phyloP scores from a whole-genome alignment of 2,329 filamentous ascomycete genomes.

The Paramyrothecium roridum region DNA sequence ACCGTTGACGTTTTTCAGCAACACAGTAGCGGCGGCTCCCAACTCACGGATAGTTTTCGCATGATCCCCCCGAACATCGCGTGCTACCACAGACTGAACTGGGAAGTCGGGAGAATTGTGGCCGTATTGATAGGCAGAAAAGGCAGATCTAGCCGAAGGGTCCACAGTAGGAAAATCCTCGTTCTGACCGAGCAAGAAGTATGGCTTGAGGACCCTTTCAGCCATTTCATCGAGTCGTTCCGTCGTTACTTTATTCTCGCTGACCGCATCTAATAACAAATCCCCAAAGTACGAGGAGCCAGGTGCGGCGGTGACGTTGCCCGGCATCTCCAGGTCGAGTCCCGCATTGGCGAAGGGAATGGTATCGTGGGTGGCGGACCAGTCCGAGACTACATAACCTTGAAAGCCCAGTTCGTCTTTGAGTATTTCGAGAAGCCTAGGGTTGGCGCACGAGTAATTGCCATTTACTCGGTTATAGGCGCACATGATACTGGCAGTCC shows the following conservation, averaged over 20 bases:
- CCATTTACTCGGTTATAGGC: constrained; percentile 36
- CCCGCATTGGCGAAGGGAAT: constrained; percentile 32
- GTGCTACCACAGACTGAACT: constrained; percentile 14
- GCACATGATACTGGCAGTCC: constrained; percentile 24
- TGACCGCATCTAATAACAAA: too few species aligned
- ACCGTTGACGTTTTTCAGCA: constrained; percentile 32
- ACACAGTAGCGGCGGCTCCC: constrained; percentile 30
- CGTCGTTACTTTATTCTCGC: constrained; percentile 28
- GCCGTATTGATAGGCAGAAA: constrained; percentile 58
- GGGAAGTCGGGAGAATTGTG: constrained; percentile 51
- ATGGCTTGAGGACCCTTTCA: constrained; percentile 41
- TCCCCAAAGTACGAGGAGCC: constrained; percentile 3
- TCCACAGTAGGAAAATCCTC: constrained; percentile 31
- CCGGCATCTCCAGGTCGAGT: constrained; percentile 42
- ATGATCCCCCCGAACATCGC: constrained; percentile 28
- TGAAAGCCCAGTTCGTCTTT: constrained; percentile 50
- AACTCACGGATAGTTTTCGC: constrained; percentile 26
- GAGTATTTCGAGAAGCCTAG: constrained; percentile 40
- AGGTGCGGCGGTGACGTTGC: constrained; percentile 44
- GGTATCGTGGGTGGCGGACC: constrained; percentile 39
- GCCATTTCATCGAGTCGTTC: constrained; percentile 33
- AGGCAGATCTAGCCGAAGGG: constrained; percentile 69
- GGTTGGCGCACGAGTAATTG: constrained; percentile 45
- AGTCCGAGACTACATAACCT: constrained; percentile 38
- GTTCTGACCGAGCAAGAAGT: constrained; percentile 51